A percentile compares a stretch with the other conserved stretches of the same genome.
phyloP scores from a whole-genome alignment of 768 basidiomycete genomes.

The Saitozyma sp. region DNA sequence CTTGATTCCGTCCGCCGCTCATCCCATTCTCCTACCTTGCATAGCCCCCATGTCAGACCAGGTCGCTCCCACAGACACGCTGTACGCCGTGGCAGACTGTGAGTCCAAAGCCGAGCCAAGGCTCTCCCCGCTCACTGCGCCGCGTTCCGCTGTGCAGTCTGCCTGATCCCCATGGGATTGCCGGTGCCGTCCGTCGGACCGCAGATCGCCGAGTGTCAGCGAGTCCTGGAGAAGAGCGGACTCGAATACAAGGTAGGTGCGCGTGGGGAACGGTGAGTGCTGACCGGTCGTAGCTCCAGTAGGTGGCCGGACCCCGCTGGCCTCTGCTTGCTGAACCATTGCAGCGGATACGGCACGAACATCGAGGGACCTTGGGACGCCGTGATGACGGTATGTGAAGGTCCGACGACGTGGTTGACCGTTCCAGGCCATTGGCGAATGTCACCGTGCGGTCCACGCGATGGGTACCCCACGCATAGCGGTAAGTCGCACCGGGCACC shows the following conservation, averaged over 20 bases:
- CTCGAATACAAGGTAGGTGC: constrained; percentile 67
- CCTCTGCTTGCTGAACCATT: constrained; percentile 5
- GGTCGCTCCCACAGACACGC: background rate
- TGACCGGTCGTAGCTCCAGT: constrained; percentile 64
- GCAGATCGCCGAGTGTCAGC: constrained; percentile 60
- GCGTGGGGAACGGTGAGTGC: constrained; percentile 3
- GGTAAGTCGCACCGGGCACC: constrained; percentile 20
- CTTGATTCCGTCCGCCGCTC: background rate
- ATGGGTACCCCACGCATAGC: constrained; percentile 46
- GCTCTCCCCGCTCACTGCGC: background rate
- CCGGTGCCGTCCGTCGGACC: constrained; percentile 45
- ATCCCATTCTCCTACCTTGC: background rate
- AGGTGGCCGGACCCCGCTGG: constrained; percentile 40
- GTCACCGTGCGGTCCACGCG: constrained; percentile 60
- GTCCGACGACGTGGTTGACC: background rate
- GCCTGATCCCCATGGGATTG: constrained; percentile 50
- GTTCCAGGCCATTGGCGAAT: constrained; percentile 73
- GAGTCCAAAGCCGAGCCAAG: constrained; percentile 2
- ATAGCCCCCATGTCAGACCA: no score
- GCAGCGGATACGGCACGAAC: constrained; percentile 88
- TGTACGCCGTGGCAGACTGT: constrained; percentile 52
- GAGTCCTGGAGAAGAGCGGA: constrained; percentile 77
- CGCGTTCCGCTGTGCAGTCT: constrained; percentile 30
- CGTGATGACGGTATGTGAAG: constrained; percentile 60
- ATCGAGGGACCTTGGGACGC: constrained; percentile 83